Conservation (phyloP, 2,329 filamentous ascomycete genomes). For the Fusarium nisikadoi region DNA sequence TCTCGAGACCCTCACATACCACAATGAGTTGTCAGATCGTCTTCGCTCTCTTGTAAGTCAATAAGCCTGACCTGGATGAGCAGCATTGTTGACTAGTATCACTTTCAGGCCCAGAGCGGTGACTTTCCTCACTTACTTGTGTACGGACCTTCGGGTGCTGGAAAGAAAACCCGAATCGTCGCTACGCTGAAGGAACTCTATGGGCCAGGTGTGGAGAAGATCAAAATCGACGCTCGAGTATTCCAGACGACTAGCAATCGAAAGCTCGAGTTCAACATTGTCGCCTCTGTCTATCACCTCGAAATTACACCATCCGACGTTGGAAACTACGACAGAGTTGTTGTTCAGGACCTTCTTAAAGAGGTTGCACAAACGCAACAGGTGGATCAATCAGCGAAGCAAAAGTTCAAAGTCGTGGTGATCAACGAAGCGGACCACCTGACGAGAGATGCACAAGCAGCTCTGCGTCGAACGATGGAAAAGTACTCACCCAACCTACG, state of each 20-base stretch:
- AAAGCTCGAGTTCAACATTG: slow-evolving; percentile 99
- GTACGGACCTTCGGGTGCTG: slow-evolving; percentile 94
- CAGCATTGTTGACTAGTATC: slow-evolving; percentile 9
- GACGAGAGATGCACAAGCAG: slow-evolving; percentile 93
- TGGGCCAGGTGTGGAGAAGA: slow-evolving; percentile 97
- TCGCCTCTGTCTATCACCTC: slow-evolving; percentile 95
- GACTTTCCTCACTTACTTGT: slow-evolving; percentile 98
- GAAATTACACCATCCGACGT: slow-evolving; percentile 98
- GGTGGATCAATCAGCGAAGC: slow-evolving; percentile 90
- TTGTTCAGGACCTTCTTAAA: slow-evolving; percentile 94
- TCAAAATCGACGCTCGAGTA: slow-evolving; percentile 97
- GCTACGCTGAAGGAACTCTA: slow-evolving; percentile 95
- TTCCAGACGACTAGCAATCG: slow-evolving; percentile 96
- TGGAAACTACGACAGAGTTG: slow-evolving; percentile 94
- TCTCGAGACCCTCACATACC: slow-evolving; percentile 84
- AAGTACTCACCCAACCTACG: slow-evolving; percentile 97
- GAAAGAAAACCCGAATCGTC: slow-evolving; percentile 97
- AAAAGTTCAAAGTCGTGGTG: slow-evolving; percentile 97
- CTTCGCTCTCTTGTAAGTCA: slow-evolving; percentile 84
- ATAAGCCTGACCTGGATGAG: slow-evolving; percentile 51
- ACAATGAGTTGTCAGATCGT: slow-evolving; percentile 86
- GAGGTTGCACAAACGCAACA: slow-evolving; percentile 99
- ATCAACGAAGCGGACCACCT: slow-evolving; percentile 99
- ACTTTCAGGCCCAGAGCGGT: slow-evolving; percentile 85
- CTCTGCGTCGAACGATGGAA: slow-evolving; percentile 95